A percentile compares a stretch with the other conserved stretches of the same genome.
Conservation (phyloP, 768 basidiomycete genomes). For the Pulveroboletus sp. region DNA sequence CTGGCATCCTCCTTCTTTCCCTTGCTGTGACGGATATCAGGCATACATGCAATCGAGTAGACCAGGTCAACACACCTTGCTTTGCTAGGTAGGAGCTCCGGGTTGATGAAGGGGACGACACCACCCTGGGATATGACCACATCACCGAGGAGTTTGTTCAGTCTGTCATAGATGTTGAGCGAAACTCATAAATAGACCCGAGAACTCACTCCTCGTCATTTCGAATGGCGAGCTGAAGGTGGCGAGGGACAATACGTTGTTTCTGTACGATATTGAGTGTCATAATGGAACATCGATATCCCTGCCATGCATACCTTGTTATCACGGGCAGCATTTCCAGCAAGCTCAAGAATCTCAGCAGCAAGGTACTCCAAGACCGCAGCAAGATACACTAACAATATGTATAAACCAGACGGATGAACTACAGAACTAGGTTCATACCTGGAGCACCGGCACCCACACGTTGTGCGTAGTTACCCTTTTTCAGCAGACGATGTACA, state of each 20-base stretch:
- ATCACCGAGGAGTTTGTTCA: conserved; percentile 77
- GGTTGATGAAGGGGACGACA: conserved; percentile 66
- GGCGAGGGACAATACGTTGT: conserved; percentile 91
- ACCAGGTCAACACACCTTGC: conserved; percentile 19
- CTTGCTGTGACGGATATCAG: conserved; percentile 23
- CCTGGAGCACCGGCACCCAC: conserved; percentile 88
- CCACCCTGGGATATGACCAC: conserved; percentile 92
- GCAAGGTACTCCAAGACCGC: conserved; percentile 90
- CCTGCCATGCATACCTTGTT: conserved; percentile 24
- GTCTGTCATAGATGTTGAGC: conserved; percentile 29
- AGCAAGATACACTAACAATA: conserved; percentile 69
- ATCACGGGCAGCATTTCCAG: conserved; percentile 66
- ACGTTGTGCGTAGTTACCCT: conserved; percentile 83
- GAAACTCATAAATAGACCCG: neutral
- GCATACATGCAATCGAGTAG: neutral
- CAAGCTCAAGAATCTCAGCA: conserved; percentile 90
- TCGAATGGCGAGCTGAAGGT: conserved; percentile 87
- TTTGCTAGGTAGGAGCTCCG: conserved; percentile 34
- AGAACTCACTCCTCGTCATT: conserved; percentile 75
- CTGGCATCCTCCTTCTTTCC: conserved; percentile 33
- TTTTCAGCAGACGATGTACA: conserved; percentile 85
- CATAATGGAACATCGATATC: neutral
- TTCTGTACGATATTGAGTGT: conserved; percentile 40
- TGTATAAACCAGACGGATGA: neutral
- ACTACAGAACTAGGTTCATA: conserved; percentile 25